Evolutionary conservation across 805 yeast species (phyloP).

Genomic region (Teunomyces atbi): DNA sequence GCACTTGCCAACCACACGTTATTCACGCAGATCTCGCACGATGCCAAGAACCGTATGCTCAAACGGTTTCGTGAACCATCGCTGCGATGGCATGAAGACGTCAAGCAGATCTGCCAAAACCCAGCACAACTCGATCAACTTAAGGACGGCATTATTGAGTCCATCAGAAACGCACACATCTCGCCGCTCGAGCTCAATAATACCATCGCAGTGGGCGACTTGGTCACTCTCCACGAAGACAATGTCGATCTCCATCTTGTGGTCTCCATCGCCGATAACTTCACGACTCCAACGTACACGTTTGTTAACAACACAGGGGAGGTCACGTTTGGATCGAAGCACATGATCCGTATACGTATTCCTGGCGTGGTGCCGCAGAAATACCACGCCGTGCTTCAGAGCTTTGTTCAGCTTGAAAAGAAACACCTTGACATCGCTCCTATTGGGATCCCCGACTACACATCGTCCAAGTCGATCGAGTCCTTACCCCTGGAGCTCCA

Average conservation of each 20-base stretch:
- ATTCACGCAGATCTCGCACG: conserved; percentile 16
- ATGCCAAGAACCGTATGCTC: conserved; percentile 16
- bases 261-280: conserved; percentile 48
- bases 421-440: conserved; percentile 36
- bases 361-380: conserved; percentile 49
- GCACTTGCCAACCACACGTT: conserved; percentile 17
- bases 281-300: conserved; percentile 55
- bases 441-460: conserved; percentile 34
- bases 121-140: neutral
- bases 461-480: conserved; percentile 21
- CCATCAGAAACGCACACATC: conserved; percentile 10
- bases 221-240: conserved; percentile 51
- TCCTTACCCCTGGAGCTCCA: conserved; percentile 20
- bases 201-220: conserved; percentile 53
- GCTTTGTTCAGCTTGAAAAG: conserved; percentile 28
- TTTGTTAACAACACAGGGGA: conserved; percentile 58
- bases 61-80: conserved; percentile 18
- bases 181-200: conserved; percentile 8
- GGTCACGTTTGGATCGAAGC: conserved; percentile 45
- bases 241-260: conserved; percentile 52
- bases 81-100: conserved; percentile 18
- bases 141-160: neutral
- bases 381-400: conserved; percentile 22
- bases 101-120: neutral
- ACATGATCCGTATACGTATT: conserved; percentile 48